Evolutionary conservation across 2,329 filamentous ascomycete species (phyloP).

Genomic region (Colletotrichum sojae): DNA sequence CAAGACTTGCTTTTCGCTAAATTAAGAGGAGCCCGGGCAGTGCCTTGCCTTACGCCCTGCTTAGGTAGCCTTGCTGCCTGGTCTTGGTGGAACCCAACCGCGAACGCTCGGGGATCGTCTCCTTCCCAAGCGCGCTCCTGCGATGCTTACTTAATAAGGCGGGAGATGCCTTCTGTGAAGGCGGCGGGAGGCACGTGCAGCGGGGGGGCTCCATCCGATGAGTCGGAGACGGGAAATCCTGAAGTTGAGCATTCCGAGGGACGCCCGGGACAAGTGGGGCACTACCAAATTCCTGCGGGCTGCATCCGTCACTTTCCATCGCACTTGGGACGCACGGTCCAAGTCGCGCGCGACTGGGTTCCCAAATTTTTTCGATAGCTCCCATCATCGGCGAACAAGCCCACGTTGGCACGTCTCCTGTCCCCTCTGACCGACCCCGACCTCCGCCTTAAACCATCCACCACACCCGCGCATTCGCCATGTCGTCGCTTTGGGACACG

Average conservation of each 20-base stretch:
- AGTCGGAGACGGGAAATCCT: too few relatives aligned
- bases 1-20: constrained; percentile 24
- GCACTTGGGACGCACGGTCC: constrained; percentile 36
- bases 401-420: constrained; percentile 18
- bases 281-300: constrained; percentile 12
- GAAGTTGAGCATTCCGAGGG: constrained; percentile 2
- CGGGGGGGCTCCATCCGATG: background rate
- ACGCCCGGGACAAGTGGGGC: constrained; percentile 32
- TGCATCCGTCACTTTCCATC: constrained; percentile 30
- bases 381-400: constrained; percentile 39
- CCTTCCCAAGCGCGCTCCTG: background rate
- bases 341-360: constrained; percentile 42
- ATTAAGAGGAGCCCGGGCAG: constrained; percentile 16
- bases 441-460: constrained; percentile 31
- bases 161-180: too few relatives aligned
- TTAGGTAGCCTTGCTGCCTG: constrained; percentile 6
- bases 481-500: constrained; percentile 74
- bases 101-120: constrained; percentile 7
- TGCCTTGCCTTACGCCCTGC: constrained; percentile 19
- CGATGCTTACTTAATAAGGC: constrained; percentile 9
- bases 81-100: constrained; percentile 11
- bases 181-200: constrained; percentile 6
- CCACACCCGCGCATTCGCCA: constrained; percentile 48
- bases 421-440: constrained; percentile 25
- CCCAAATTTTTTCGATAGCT: constrained; percentile 43